phyloP scores from a whole-genome alignment of 2,329 filamentous ascomycete species.

The Xylariales sp. region DNA sequence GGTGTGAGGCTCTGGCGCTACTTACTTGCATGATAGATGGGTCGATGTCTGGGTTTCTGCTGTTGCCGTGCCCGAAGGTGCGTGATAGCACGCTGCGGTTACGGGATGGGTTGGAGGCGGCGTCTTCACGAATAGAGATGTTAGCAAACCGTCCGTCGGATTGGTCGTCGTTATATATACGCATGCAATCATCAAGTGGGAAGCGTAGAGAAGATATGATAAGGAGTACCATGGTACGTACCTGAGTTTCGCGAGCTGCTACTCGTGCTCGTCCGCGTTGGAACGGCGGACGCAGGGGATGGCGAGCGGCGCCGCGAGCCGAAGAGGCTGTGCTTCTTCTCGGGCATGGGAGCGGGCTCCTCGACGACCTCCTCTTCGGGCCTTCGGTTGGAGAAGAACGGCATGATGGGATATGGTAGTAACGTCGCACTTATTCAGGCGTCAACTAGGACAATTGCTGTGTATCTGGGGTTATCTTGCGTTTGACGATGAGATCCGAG shows the following conservation, averaged over 20 bases:
- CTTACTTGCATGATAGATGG: constrained; percentile 64
- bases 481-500: not conserved
- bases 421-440: not conserved
- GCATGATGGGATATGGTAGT: constrained; percentile 42
- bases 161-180: not conserved
- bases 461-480: not conserved
- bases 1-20: no score
- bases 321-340: constrained; percentile 54
- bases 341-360: constrained; percentile 61
- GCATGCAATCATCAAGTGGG: not conserved
- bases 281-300: constrained; percentile 30
- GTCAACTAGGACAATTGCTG: not conserved
- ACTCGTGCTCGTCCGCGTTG: constrained; percentile 42
- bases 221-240: constrained; percentile 33
- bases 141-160: constrained; percentile 12
- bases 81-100: constrained; percentile 57
- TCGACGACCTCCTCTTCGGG: constrained; percentile 53
- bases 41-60: constrained; percentile 64
- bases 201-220: not conserved
- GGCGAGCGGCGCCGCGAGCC: constrained; percentile 54
- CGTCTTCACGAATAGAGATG: constrained; percentile 21
- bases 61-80: constrained; percentile 58
- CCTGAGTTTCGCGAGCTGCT: constrained; percentile 43
- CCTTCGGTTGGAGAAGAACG: constrained; percentile 49
- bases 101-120: constrained; percentile 40